phyloP scores from a whole-genome alignment of 805 yeast species.

The Saturnispora sanitii region DNA sequence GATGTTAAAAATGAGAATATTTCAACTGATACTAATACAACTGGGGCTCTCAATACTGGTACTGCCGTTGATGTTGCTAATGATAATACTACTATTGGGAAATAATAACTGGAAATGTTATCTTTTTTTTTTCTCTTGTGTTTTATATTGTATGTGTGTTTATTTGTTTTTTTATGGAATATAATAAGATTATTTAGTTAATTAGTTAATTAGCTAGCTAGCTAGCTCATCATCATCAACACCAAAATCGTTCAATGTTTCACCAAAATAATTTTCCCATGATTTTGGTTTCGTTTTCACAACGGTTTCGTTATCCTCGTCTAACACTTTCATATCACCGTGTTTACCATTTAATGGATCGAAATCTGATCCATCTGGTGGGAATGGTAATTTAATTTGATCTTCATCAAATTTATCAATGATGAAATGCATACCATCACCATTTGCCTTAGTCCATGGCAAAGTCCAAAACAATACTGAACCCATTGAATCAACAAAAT shows the following conservation, averaged over 20 bases:
- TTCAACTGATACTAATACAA: no score
- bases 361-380: slow-evolving; percentile 65
- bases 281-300: slow-evolving; percentile 7
- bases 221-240: slow-evolving; percentile 49
- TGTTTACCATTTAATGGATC: slow-evolving; percentile 10
- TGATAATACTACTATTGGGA: no score
- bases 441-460: slow-evolving; percentile 60
- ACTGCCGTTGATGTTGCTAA: no score
- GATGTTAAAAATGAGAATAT: no score
- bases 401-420: slow-evolving; percentile 51
- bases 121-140: no score
- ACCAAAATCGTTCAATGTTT: slow-evolving; percentile 72
- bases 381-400: slow-evolving; percentile 75
- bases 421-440: slow-evolving; percentile 48
- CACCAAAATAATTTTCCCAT: slow-evolving; percentile 82
- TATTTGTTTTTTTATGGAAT: slow-evolving; percentile 1
- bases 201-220: no score
- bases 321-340: background rate
- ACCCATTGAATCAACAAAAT: slow-evolving; percentile 49
- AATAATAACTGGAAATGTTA: no score
- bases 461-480: slow-evolving; percentile 54
- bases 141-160: slow-evolving; percentile 1
- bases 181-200: slow-evolving; percentile 7
- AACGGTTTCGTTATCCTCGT: slow-evolving; percentile 12
- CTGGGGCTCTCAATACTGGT: no score